phyloP scores from a whole-genome alignment of 2,329 filamentous ascomycete species.

The Fusarium sp. region DNA sequence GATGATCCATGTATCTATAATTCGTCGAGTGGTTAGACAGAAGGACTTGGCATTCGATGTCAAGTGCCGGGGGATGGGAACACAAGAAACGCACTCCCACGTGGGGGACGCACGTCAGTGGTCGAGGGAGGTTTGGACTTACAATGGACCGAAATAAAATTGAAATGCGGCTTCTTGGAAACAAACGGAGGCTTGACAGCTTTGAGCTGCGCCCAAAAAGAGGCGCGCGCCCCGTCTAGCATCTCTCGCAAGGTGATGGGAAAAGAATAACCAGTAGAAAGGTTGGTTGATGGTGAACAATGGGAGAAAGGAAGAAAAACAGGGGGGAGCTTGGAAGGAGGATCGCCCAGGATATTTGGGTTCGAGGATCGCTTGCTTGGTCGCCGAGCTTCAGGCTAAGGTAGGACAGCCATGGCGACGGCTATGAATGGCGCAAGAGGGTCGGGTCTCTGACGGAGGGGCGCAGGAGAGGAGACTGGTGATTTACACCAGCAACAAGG shows the following conservation, averaged over 20 bases:
- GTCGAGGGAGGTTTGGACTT: slow-evolving; percentile 50
- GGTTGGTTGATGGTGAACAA: slow-evolving; percentile 14
- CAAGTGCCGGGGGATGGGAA: slow-evolving; percentile 14
- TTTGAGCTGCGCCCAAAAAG: slow-evolving; percentile 58
- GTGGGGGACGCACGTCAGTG: slow-evolving; percentile 30
- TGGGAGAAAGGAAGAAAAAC: slow-evolving; percentile 24
- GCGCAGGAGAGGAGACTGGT: slow-evolving; percentile 18
- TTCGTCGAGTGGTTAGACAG: slow-evolving; percentile 33
- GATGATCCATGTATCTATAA: slow-evolving; percentile 82
- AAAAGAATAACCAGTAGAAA: slow-evolving; percentile 7
- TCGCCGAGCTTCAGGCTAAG: slow-evolving; percentile 20
- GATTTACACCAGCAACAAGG: slow-evolving; percentile 34
- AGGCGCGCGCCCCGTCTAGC: slow-evolving; percentile 51
- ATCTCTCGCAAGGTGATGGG: slow-evolving; percentile 40
- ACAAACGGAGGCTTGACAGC: slow-evolving; percentile 68
- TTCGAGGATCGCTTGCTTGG: slow-evolving; percentile 14
- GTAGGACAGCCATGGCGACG: slow-evolving; percentile 27
- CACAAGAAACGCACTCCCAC: slow-evolving; percentile 28
- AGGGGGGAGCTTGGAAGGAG: slow-evolving; percentile 14
- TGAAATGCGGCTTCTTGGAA: slow-evolving; percentile 75
- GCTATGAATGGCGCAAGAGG: slow-evolving; percentile 36
- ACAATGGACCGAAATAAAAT: slow-evolving; percentile 87
- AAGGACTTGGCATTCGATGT: slow-evolving; percentile 10
- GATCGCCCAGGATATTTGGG: slow-evolving; percentile 32
- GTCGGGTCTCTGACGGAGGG: slow-evolving; percentile 13